Percentiles rank a stretch among this genome's conserved stretches.
Evolutionary conservation across 1,139 yeast genomes (phyloP).

Genomic region (Scheffersomyces quercinus): DNA sequence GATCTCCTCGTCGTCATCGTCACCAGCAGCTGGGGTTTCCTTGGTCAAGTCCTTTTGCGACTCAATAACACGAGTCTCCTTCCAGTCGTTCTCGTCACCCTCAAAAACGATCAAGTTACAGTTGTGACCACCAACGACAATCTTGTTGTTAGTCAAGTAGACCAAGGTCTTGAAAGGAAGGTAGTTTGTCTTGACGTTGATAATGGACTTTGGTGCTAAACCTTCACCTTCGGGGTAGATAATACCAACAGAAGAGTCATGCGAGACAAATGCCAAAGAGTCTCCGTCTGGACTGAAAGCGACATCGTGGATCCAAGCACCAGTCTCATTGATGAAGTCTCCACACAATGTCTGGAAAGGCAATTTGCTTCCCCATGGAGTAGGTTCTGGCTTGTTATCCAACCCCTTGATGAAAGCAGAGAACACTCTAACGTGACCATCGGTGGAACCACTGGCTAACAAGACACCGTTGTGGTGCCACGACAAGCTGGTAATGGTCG

Average conservation of each 20-base stretch:
- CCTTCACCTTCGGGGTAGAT: slow-evolving; percentile 79
- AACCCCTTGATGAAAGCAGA: slow-evolving; percentile 91
- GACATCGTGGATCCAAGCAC: slow-evolving; percentile 93
- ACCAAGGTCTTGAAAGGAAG: slow-evolving; percentile 80
- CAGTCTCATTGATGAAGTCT: slow-evolving; percentile 73
- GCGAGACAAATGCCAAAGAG: slow-evolving; percentile 74
- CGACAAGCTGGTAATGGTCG: slow-evolving; percentile 78
- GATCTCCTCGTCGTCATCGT: slow-evolving; percentile 59
- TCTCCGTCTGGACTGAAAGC: slow-evolving; percentile 82
- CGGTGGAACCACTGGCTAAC: slow-evolving; percentile 90
- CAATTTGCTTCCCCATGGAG: slow-evolving; percentile 91
- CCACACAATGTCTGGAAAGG: slow-evolving; percentile 95
- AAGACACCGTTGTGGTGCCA: slow-evolving; percentile 97
- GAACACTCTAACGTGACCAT: slow-evolving; percentile 91
- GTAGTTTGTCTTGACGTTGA: slow-evolving; percentile 63
- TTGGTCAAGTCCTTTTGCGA: slow-evolving; percentile 45
- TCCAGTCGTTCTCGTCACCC: slow-evolving; percentile 73
- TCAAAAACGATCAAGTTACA: slow-evolving; percentile 86
- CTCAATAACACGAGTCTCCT: slow-evolving; percentile 63
- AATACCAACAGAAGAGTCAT: slow-evolving; percentile 74
- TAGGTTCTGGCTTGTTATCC: slow-evolving; percentile 78
- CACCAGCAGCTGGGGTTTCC: slow-evolving; percentile 28
- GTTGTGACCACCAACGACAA: slow-evolving; percentile 90
- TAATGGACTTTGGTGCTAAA: slow-evolving; percentile 43
- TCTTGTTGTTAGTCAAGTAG: slow-evolving; percentile 64